Base-by-base conservation (phyloP, 2,329 filamentous ascomycete genomes). In the Beauveria australis region DNA sequence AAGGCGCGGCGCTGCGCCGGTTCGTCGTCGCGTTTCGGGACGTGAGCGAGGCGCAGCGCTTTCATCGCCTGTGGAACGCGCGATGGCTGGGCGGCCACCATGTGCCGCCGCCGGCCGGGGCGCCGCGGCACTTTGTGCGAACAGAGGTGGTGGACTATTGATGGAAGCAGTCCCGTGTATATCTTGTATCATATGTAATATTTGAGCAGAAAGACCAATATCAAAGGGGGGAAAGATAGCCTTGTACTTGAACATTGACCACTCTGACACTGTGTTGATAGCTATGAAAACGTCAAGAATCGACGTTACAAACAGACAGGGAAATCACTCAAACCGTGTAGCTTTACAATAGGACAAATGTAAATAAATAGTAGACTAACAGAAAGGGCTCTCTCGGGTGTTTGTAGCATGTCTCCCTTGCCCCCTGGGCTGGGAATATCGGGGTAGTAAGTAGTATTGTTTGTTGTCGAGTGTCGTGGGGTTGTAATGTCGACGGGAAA, bases 1-100 rank as follows among this genome's bases (percentile, higher is more conserved):
- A 59, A 33, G 51, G 49, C 33, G 26, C 44, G 22, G 47, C 60
- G 16, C 62, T 49, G 18, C 33, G 47, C 5, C 69, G 72, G 5
- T 76, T 75, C 60, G 63, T 75, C 30, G 52, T 77, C 9, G 67
- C 69, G 2, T 75, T 70, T 60, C 63, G 67, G 18, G 67, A 68
- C 37, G 66, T 70, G 3, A 62, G 63, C 22, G 71, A 74, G 48
- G 76, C 75, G 2, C 68, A 72, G 63, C 69, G 75, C 16, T 78
- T 78, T 61, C 71, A 76, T 49, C 71, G 75, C n/a, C 64, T 64
- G 53, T 78, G 76, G 76, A 76, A 78, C 58, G 67, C 70, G 54
- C 71, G 71, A 28, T 67, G 65, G 52, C 57, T 76, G 5, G 63
- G 64, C 7, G 64, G 59, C 16, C 22, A 30, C 24, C 63, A 52